Percentiles rank a stretch among this genome's conserved stretches.
phyloP scores from a whole-genome alignment of 495 filamentous ascomycete genomes.

The Hypoxylon crocopeplum region DNA sequence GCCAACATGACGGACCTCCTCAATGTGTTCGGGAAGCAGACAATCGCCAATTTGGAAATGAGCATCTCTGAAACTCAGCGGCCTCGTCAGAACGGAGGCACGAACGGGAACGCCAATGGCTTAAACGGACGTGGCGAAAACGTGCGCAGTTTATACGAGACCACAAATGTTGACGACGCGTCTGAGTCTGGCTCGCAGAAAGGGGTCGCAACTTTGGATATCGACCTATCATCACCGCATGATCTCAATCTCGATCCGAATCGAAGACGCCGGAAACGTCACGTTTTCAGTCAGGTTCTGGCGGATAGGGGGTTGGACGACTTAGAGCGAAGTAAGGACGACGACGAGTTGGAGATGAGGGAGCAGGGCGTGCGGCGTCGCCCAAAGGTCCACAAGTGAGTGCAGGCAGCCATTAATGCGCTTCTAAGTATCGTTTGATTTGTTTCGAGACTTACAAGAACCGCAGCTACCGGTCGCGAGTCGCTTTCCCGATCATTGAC shows the following conservation, averaged over 20 bases:
- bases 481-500: conserved; percentile 79
- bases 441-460: conserved; percentile 15
- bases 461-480: conserved; percentile 52
- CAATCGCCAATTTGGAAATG: conserved; percentile 76
- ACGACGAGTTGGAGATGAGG: conserved; percentile 38
- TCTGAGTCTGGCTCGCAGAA: conserved; percentile 40
- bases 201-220: conserved; percentile 55
- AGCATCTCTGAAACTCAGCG: conserved; percentile 39
- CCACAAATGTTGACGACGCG: conserved; percentile 19
- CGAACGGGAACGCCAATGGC: conserved; percentile 25
- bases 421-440: background rate
- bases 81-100: conserved; percentile 31
- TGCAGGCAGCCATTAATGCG: conserved; percentile 6
- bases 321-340: conserved; percentile 38
- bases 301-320: conserved; percentile 46
- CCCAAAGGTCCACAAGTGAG: conserved; percentile 68
- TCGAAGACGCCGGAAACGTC: conserved; percentile 46
- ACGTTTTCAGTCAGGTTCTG: conserved; percentile 70
- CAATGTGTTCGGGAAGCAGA: conserved; percentile 79
- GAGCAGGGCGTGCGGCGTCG: conserved; percentile 49
- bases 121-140: conserved; percentile 27
- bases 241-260: conserved; percentile 28
- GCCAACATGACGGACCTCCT: conserved; percentile 73
- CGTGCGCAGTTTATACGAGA: conserved; percentile 9
- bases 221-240: conserved; percentile 63